A percentile compares a stretch with the other conserved stretches of the same genome.
phyloP scores from a whole-genome alignment of 78 protist genomes.

The Diacronema lutheri region DNA sequence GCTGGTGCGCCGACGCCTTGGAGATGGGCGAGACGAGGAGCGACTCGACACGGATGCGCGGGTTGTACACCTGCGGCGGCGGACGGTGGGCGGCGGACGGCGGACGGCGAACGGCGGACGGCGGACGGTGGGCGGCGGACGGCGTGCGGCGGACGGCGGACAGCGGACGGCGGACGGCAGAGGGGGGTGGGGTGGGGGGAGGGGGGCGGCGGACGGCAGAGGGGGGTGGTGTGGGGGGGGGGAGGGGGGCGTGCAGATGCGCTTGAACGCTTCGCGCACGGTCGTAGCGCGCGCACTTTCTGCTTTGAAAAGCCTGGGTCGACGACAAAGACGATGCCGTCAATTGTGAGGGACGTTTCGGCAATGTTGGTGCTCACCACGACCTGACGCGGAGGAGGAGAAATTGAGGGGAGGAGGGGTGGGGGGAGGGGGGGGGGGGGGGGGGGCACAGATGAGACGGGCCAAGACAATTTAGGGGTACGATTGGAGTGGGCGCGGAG shows the following conservation, averaged over 20 bases:
- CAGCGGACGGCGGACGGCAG: no score
- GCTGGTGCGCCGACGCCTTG: conserved; percentile 96
- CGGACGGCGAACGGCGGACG: no score
- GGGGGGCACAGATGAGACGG: background rate
- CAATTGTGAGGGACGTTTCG: conserved; percentile 99
- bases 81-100: no score
- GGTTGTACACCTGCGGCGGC: conserved; percentile 94
- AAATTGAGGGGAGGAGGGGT: no score
- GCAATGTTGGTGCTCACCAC: conserved; percentile 98
- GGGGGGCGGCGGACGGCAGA: no score
- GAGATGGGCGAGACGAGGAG: conserved; percentile 95
- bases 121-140: no score
- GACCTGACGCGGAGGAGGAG: conserved; percentile 70
- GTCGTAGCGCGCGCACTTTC: conserved; percentile 51
- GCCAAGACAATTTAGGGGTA: background rate
- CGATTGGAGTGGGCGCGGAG: no score
- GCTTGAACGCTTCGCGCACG: background rate
- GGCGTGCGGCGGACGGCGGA: background rate
- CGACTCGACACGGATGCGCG: conserved; percentile 96
- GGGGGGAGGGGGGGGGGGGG: no score
- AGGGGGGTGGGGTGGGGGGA: no score
- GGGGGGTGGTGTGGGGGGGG: no score
- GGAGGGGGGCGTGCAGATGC: background rate
- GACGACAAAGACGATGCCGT: conserved; percentile 98
- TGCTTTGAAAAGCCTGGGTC: conserved; percentile 99